A percentile compares a stretch with the other conserved stretches of the same genome.
Evolutionary conservation across 371 early-diverging fungal species (phyloP).

Genomic region (Basidiobolus heterosporus): DNA sequence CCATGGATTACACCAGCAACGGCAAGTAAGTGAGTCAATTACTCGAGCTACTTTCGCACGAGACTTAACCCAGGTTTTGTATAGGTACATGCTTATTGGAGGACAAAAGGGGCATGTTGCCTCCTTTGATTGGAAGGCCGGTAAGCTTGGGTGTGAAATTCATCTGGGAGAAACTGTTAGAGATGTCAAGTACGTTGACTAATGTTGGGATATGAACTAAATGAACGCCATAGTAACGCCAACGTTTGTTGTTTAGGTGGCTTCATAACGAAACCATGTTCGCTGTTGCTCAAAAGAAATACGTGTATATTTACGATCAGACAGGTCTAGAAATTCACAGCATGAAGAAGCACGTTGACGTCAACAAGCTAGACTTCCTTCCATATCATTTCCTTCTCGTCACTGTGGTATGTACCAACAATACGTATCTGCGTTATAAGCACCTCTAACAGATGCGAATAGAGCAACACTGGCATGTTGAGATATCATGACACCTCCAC

Average conservation of each 20-base stretch:
- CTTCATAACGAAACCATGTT: slow-evolving; percentile 94
- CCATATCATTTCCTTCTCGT: slow-evolving; percentile 94
- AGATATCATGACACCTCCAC: slow-evolving; percentile 95
- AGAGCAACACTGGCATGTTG: slow-evolving; percentile 68
- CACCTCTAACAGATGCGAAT: slow-evolving; percentile 1
- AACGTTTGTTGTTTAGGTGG: slow-evolving; percentile 31
- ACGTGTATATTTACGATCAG: slow-evolving; percentile 91
- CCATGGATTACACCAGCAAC: slow-evolving; percentile 77
- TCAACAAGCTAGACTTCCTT: slow-evolving; percentile 74
- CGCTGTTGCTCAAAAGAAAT: slow-evolving; percentile 93
- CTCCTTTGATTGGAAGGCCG: slow-evolving; percentile 82
- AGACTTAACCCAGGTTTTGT: neutral
- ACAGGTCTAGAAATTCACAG: slow-evolving; percentile 90
- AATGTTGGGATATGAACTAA: neutral
- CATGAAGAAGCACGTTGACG: slow-evolving; percentile 66
- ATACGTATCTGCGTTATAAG: neutral
- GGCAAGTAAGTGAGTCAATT: slow-evolving; percentile 30
- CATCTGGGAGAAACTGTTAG: slow-evolving; percentile 79
- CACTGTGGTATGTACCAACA: slow-evolving; percentile 37
- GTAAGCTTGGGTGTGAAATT: slow-evolving; percentile 66
- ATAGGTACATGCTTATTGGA: slow-evolving; percentile 61
- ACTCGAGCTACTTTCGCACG: neutral
- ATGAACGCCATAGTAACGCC: neutral
- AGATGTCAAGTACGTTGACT: slow-evolving; percentile 63
- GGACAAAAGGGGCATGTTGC: slow-evolving; percentile 86